Conservation (phyloP, 169 alveolate species). For the Plasmodium yoelii region DNA sequence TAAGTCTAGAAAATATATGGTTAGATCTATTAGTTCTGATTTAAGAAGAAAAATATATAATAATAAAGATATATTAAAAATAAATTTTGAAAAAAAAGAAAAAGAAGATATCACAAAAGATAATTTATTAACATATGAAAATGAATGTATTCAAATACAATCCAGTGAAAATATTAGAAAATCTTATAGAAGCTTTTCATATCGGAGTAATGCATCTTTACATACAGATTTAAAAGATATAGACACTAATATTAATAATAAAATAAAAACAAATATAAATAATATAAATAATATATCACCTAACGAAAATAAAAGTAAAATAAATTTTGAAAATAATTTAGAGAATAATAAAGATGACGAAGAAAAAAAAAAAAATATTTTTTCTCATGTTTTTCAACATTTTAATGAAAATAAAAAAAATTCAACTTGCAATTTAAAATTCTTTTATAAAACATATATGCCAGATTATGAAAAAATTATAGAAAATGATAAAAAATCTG, state of each 20-base stretch:
- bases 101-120: conserved; percentile 75
- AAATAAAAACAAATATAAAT: background rate
- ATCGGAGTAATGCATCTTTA: conserved; percentile 38
- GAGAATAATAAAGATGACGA: conserved; percentile 1
- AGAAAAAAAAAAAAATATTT: conserved; percentile 32
- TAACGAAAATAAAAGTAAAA: conserved; percentile 19
- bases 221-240: conserved; percentile 14
- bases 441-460: conserved; percentile 71
- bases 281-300: background rate
- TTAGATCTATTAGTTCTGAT: conserved; percentile 69
- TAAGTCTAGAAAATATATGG: conserved; percentile 30
- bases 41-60: conserved; percentile 44
- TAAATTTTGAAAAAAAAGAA: conserved; percentile 68
- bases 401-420: conserved; percentile 56
- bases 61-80: conserved; percentile 19
- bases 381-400: conserved; percentile 62
- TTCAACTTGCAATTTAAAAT: conserved; percentile 49
- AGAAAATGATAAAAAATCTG: conserved; percentile 71
- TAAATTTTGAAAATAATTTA: background rate
- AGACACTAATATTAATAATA: conserved; percentile 7
- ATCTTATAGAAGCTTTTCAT: conserved; percentile 50
- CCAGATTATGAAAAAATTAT: conserved; percentile 73
- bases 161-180: conserved; percentile 10
- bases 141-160: conserved; percentile 6
- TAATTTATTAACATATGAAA: conserved; percentile 68